Conservation (phyloP, 1,284 basidiomycete genomes). For the Coniferiporia weirii region DNA sequence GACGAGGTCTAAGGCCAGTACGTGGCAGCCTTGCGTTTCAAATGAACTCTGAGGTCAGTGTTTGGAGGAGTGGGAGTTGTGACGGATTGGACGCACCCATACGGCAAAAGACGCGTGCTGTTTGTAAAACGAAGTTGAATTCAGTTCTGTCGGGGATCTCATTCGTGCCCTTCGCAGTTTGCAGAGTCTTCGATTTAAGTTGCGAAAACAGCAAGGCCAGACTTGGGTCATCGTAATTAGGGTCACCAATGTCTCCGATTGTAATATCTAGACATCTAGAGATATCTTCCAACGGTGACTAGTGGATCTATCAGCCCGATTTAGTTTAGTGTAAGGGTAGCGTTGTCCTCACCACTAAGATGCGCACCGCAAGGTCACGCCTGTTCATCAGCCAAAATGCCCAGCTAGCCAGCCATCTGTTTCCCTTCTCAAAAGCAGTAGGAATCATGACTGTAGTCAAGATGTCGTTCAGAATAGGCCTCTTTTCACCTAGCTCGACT, state of each 20-base stretch:
- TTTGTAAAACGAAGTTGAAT: constrained; percentile 92
- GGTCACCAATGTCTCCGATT: constrained; percentile 69
- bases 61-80: constrained; percentile 10
- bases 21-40: constrained; percentile 74
- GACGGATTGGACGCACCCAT: constrained; percentile 65
- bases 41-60: neutral
- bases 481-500: constrained; percentile 76
- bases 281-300: constrained; percentile 78
- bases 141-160: constrained; percentile 84
- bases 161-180: constrained; percentile 86
- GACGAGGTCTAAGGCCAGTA: constrained; percentile 80
- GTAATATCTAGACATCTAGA: constrained; percentile 48
- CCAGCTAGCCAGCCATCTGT: constrained; percentile 97
- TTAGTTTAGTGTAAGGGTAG: constrained; percentile 1
- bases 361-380: constrained; percentile 80
- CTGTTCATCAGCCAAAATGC: constrained; percentile 88
- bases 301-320: neutral
- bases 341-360: constrained; percentile 59
- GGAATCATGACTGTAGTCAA: constrained; percentile 76
- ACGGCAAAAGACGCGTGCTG: constrained; percentile 83
- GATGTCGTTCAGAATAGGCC: constrained; percentile 71
- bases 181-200: constrained; percentile 81
- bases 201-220: constrained; percentile 89
- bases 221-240: constrained; percentile 88
- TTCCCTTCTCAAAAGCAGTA: constrained; percentile 77